Evolutionary conservation across 192 early-diverging fungal species (phyloP), one percentile per base, ranked within the genome.

Genomic region (Powellomyces hirtus): DNA sequence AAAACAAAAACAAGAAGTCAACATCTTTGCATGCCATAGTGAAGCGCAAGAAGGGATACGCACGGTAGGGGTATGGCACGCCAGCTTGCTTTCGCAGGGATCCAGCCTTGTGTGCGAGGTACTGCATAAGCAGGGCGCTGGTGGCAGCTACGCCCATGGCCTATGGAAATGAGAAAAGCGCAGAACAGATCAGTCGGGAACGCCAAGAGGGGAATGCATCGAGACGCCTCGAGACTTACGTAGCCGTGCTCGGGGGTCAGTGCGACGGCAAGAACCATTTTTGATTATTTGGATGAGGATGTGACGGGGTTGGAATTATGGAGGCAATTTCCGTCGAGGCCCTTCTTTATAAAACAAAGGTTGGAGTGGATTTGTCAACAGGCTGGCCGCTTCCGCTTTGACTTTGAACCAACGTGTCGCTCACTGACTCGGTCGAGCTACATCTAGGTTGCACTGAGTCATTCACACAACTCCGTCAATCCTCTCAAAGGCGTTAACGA

Each of bases 11-110:
- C n/a, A 53, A 26, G 8, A 26, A 24, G 13, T 13, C 11, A 10
- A 42, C 40, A 42, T 13, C 11, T 42, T 13, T 42, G 11, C 40
- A 42, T 42, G n/a, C 40, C 10, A n/a, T 42, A 13, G 8, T 27
- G 51, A 10, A 53, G 26, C 26, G 51, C 16, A 53, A 53, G 13
- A 27, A 53, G 7, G 26, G 13, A 53, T 24, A 53, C 26, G 24
- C 26, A 10, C 51, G 51, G 78, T 80, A 75, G 35, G 91, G 91
- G 70, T 89, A 89, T 31, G 84, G 80, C 20, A 91, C 85, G 2
- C 66, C 58, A 2, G 91, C 88, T 50, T 66, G 75, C 66, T 81
- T 86, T 59, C 91, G 81, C 53, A 79, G 77, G 6, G n/a, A 0
- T 27, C 85, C 84, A 50, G 87, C 88, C 22, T 74, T 69, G 29